A percentile compares a stretch with the other conserved stretches of the same genome.
These are phyloP conservation scores for Penicillium hordei DNA, from an alignment of 2,329 filamentous ascomycete genomes.

Conservation along the genomic window DNA sequence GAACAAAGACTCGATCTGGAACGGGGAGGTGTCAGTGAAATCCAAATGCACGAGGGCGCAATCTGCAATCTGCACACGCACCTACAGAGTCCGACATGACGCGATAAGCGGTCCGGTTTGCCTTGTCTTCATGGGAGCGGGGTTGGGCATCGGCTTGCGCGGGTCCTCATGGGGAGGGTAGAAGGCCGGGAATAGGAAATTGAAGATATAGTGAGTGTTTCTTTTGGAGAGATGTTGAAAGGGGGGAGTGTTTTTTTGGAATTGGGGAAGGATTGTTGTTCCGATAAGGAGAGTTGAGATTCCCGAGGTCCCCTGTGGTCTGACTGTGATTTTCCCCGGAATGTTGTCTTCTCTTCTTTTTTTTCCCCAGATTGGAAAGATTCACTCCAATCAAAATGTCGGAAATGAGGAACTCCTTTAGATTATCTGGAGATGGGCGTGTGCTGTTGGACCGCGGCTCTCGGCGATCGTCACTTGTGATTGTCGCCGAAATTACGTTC, in stretches of 20 bases:
- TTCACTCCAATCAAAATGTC: conserved; percentile 1
- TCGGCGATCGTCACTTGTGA: conserved; percentile 35
- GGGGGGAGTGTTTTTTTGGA: background rate
- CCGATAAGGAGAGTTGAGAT: background rate
- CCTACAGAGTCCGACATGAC: conserved; percentile 50
- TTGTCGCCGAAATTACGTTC: conserved; percentile 10
- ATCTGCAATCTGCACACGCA: conserved; percentile 27
- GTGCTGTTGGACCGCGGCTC: conserved; percentile 35
- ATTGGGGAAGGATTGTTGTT: background rate
- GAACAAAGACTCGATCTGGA: conserved; percentile 96
- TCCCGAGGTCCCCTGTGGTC: conserved; percentile 3
- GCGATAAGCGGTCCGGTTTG: conserved; percentile 28
- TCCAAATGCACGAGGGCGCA: background rate
- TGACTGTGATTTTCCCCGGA: conserved; percentile 5
- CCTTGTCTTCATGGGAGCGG: conserved; percentile 35
- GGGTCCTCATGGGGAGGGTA: conserved; percentile 30
- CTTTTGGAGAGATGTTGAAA: background rate
- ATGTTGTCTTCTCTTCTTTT: background rate
- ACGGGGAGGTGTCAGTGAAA: conserved; percentile 4
- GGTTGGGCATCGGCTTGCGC: conserved; percentile 28
- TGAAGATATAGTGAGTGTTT: background rate
- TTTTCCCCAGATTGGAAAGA: background rate
- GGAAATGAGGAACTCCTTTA: background rate
- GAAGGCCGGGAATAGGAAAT: background rate
- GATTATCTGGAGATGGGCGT: conserved; percentile 12